phyloP scores from a whole-genome alignment of 2,329 filamentous ascomycete genomes.

The Calonectria pauciramosa region DNA sequence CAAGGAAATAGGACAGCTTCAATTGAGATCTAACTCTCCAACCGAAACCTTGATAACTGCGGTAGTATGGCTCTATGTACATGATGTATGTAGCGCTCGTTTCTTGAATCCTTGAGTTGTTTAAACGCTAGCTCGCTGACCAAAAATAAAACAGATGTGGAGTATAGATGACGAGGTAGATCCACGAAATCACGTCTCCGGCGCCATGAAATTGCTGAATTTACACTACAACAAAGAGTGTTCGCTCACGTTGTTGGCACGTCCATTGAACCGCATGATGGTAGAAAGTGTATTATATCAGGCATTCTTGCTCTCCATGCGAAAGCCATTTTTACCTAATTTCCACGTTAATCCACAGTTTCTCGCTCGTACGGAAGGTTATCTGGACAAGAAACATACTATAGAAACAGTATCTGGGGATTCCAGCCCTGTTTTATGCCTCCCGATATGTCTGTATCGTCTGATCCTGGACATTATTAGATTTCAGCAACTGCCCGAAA shows the following conservation, averaged over 20 bases:
- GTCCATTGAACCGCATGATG: conserved; percentile 15
- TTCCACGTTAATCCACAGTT: conserved; percentile 24
- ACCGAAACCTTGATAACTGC: conserved; percentile 6
- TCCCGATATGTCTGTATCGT: neutral
- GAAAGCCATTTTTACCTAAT: conserved; percentile 20
- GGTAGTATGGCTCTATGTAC: conserved; percentile 10
- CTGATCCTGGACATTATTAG: conserved; percentile 11
- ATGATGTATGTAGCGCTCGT: neutral
- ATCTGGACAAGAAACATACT: neutral
- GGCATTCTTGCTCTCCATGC: conserved; percentile 14
- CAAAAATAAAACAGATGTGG: conserved; percentile 12
- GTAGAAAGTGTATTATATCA: conserved; percentile 27
- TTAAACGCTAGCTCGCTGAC: neutral
- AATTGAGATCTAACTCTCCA: neutral
- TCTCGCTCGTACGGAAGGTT: neutral
- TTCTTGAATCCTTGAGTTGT: neutral
- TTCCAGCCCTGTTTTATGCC: neutral
- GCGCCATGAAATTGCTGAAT: conserved; percentile 18
- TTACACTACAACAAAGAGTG: neutral
- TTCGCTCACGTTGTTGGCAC: neutral
- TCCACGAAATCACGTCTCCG: conserved; percentile 17
- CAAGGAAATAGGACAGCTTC: neutral
- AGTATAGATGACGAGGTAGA: conserved; percentile 10
- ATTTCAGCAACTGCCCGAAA: neutral
- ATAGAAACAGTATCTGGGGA: neutral